Evolutionary conservation across 2,329 filamentous ascomycete genomes (phyloP).

Genomic region (Rutstroemia sydowiana): DNA sequence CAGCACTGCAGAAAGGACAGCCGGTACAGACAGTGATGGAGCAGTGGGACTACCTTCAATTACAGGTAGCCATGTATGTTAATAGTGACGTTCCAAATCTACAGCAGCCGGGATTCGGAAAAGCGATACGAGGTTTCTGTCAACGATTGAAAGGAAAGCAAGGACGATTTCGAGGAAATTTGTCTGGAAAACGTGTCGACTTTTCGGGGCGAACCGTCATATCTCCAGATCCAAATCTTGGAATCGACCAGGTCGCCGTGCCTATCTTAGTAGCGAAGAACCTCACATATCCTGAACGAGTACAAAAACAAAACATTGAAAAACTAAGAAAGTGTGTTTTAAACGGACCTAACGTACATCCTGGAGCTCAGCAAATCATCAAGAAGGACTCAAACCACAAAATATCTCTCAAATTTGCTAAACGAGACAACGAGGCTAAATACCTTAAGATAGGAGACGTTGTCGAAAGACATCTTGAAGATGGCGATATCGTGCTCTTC

Average conservation of each 20-base stretch:
- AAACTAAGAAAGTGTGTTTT: conserved; percentile 83
- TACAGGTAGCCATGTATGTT: conserved; percentile 99
- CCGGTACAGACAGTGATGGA: conserved; percentile 86
- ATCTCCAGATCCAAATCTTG: conserved; percentile 94
- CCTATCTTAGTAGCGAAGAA: conserved; percentile 88
- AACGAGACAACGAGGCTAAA: conserved; percentile 70
- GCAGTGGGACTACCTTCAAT: conserved; percentile 88
- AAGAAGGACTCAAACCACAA: conserved; percentile 86
- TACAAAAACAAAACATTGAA: conserved; percentile 95
- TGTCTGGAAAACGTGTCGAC: conserved; percentile 99
- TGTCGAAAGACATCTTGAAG: conserved; percentile 91
- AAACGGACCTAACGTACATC: conserved; percentile 91
- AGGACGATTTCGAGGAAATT: conserved; percentile 90
- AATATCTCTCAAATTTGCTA: conserved; percentile 91
- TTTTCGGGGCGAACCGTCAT: conserved; percentile 99
- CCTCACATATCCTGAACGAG: conserved; percentile 92
- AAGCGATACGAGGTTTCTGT: conserved; percentile 93
- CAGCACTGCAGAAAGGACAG: conserved; percentile 84
- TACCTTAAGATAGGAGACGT: conserved; percentile 95
- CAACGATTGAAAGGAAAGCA: conserved; percentile 98
- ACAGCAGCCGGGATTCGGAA: conserved; percentile 93
- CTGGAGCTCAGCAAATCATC: conserved; percentile 94
- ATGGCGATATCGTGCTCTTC: conserved; percentile 98
- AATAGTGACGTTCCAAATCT: conserved; percentile 98
- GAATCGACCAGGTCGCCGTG: conserved; percentile 94